Percentiles rank a stretch among this genome's conserved stretches.
phyloP scores from a whole-genome alignment of 2,329 filamentous ascomycete genomes.

The Pseudogymnoascus sp. region DNA sequence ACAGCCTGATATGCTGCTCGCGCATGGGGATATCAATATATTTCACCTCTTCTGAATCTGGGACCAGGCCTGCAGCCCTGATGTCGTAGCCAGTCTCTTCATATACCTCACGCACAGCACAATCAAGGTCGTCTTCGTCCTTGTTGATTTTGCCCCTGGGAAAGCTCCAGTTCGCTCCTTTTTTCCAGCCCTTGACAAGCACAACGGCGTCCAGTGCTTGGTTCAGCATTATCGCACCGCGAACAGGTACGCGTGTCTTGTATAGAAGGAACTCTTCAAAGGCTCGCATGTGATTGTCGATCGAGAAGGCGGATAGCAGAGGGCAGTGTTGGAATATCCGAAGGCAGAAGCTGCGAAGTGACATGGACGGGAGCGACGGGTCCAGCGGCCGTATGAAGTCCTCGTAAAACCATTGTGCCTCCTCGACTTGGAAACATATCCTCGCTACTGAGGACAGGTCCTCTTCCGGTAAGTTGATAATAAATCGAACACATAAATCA shows the following conservation, averaged over 20 bases:
- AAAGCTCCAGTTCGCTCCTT: constrained; percentile 92
- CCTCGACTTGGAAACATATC: constrained; percentile 97
- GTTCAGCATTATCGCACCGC: constrained; percentile 89
- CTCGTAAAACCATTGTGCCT: constrained; percentile 99
- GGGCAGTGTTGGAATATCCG: constrained; percentile 93
- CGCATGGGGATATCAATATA: constrained; percentile 83
- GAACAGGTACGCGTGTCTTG: constrained; percentile 88
- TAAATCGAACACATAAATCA: constrained; percentile 95
- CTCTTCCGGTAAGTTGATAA: constrained; percentile 89
- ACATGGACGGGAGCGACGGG: constrained; percentile 75
- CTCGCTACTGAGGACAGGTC: constrained; percentile 85
- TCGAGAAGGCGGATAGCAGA: constrained; percentile 71
- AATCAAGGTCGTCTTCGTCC: constrained; percentile 88
- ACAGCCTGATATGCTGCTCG: constrained; percentile 87
- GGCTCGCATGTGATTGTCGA: constrained; percentile 69
- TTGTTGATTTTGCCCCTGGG: constrained; percentile 97
- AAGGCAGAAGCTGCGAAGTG: constrained; percentile 76
- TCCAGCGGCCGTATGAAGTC: constrained; percentile 94
- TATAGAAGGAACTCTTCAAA: constrained; percentile 91
- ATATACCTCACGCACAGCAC: constrained; percentile 87
- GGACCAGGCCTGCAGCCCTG: constrained; percentile 65
- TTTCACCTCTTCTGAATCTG: constrained; percentile 64
- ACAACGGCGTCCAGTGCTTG: constrained; percentile 89
- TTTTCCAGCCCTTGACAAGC: constrained; percentile 97
- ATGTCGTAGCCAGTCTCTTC: constrained; percentile 94